Percentiles rank a stretch among this genome's conserved stretches.
phyloP scores from a whole-genome alignment of 495 filamentous ascomycete genomes.

The Neurospora sp. region DNA sequence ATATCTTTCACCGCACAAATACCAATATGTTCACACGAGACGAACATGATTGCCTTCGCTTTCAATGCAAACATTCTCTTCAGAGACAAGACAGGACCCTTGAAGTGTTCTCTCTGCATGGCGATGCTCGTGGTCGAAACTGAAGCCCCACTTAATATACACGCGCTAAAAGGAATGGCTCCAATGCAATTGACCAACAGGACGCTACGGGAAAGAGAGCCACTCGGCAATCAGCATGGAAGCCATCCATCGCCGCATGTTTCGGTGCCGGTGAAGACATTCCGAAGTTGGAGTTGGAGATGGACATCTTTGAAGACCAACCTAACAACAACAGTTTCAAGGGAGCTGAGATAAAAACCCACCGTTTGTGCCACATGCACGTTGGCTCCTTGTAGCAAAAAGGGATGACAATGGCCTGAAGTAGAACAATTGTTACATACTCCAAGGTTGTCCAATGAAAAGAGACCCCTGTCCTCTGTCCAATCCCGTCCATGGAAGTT shows the following conservation, averaged over 20 bases:
- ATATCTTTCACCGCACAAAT: background rate
- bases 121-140: background rate
- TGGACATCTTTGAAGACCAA: background rate
- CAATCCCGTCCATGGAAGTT: slow-evolving; percentile 15
- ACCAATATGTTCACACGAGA: background rate
- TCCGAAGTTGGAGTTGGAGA: background rate
- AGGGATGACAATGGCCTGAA: background rate
- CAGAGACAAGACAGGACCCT: background rate
- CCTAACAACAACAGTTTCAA: background rate
- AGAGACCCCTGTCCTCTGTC: background rate
- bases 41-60: background rate
- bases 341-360: background rate
- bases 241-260: background rate
- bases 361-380: background rate
- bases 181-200: background rate
- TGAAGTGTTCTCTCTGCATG: background rate
- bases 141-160: background rate
- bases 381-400: background rate
- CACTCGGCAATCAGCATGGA: background rate
- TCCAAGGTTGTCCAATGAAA: background rate
- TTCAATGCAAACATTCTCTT: background rate
- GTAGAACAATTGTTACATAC: background rate
- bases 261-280: background rate
- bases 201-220: background rate
- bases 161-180: background rate